Base-by-base conservation (phyloP, 495 filamentous ascomycete species). In the Aspergillus bertholletiae region DNA sequence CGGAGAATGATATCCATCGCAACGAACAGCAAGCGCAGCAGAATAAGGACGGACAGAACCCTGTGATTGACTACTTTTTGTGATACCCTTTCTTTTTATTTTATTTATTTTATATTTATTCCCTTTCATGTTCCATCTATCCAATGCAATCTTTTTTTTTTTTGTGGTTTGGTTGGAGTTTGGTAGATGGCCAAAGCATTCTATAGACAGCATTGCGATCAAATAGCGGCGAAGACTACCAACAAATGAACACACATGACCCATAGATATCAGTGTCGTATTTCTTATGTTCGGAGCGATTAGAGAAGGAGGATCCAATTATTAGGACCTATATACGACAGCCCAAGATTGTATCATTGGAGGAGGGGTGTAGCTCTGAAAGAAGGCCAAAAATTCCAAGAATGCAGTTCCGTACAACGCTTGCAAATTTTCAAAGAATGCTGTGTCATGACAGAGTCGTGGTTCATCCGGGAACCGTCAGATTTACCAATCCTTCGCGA, bases 1-100 rank as follows among this genome's bases (percentile, higher is more conserved):
- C 94, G 15, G 95, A 97, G 71, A 97, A 98, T 59, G 93, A 96
- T 68, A 76, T 85, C 57, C 89, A 95, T 65, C 88, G 94, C 54
- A 74, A 71, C 4, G 90, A 96, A 64, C 81, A 86, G 61, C 79
- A 83, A 57, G 69, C 70, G 45, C 80, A 83, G 62, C 78, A 80
- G 62, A 80, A 72, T 47, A 77, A 80, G 65, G 85, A 89, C 62
- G 77, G 77, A 39, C 72, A 73, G 55, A 80, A 74, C 48, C 83
- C 84, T 54, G 77, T 84, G 59, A 82, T 88, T 59, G 86, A 88
- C 58, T 89, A 89, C 72, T 89, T 89, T 78, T 76, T 89, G 71
- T 88, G 76, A 81, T 78, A 78, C 71, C 75, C 70, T 67, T 59
- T 69, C 59, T 55, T 66, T 59, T 59, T 61, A 49, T 50, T 57